Conservation (phyloP, 352 stramenopile genomes). For the Globisporangium lucens region DNA sequence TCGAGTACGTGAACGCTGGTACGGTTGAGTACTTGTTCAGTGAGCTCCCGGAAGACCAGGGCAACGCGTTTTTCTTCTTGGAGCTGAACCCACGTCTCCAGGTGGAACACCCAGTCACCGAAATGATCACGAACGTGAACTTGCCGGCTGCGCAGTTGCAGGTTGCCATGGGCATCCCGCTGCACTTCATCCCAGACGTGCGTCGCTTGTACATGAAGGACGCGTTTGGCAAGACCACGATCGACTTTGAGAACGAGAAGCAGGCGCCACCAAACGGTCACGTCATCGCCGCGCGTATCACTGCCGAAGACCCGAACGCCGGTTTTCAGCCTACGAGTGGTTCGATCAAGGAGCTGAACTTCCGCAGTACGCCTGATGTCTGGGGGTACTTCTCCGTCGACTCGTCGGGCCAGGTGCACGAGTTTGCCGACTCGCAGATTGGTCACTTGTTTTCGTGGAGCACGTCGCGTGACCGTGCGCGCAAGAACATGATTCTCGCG, state of each 20-base stretch:
- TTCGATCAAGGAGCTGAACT: constrained; percentile 99
- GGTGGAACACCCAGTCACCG: constrained; percentile 98
- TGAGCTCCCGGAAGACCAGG: constrained; percentile 87
- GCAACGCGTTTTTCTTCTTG: constrained; percentile 98
- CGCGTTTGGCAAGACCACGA: constrained; percentile 88
- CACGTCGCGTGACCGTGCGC: constrained; percentile 93
- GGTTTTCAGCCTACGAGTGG: constrained; percentile 98
- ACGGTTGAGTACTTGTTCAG: constrained; percentile 99
- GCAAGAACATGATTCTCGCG: constrained; percentile 98
- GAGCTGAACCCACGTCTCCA: constrained; percentile 99
- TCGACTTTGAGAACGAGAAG: constrained; percentile 95
- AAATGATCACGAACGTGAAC: constrained; percentile 99
- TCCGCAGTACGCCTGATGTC: constrained; percentile 97
- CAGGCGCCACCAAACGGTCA: constrained; percentile 88
- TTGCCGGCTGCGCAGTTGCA: constrained; percentile 96
- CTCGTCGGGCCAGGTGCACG: constrained; percentile 98
- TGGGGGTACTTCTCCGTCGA: constrained; percentile 99
- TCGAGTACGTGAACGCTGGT: constrained; percentile 98
- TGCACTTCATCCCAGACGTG: constrained; percentile 98
- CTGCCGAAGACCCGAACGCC: constrained; percentile 98
- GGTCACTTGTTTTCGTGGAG: constrained; percentile 99
- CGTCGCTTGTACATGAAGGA: constrained; percentile 96
- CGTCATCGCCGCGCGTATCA: constrained; percentile 99
- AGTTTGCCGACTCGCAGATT: constrained; percentile 99
- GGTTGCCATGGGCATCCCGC: constrained; percentile 99